Evolutionary conservation across 208 protist species (phyloP).

Genomic region (Acanthamoeba lenticulata): DNA sequence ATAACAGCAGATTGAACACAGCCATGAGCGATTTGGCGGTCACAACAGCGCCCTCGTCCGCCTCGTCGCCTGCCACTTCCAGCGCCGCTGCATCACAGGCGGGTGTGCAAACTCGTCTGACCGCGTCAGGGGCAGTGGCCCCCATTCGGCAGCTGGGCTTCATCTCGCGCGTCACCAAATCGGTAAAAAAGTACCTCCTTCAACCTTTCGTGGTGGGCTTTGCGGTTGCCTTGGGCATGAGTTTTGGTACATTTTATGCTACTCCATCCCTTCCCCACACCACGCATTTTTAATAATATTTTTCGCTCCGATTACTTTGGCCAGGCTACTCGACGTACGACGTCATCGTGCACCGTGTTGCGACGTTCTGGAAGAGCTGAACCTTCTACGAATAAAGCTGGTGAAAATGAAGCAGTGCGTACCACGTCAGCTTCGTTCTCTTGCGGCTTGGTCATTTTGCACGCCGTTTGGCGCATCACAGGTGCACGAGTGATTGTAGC

Average conservation of each 20-base stretch:
- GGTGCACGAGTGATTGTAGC: too few relatives aligned
- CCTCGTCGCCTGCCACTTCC: background rate
- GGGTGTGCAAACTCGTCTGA: background rate
- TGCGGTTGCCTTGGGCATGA: constrained; percentile 15
- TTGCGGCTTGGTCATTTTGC: too few relatives aligned
- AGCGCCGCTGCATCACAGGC: background rate
- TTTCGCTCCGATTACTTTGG: background rate
- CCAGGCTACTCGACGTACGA: background rate
- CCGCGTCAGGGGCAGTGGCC: background rate
- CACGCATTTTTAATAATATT: background rate
- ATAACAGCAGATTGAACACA: background rate
- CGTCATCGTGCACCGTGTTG: background rate
- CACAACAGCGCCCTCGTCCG: background rate
- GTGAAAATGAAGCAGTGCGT: too few relatives aligned
- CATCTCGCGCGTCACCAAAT: background rate
- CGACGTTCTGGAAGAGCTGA: background rate
- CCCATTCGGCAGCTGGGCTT: background rate
- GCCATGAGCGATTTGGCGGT: background rate
- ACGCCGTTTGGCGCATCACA: too few relatives aligned
- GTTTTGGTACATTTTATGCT: background rate
- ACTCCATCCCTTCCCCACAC: background rate
- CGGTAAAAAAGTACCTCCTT: constrained; percentile 16
- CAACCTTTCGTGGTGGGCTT: constrained; percentile 15
- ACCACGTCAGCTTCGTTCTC: too few relatives aligned
- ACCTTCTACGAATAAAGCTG: too few relatives aligned